These are phyloP conservation scores for Neltuma alba DNA, from an alignment of 306 rosid genomes.

Conservation along the genomic window DNA sequence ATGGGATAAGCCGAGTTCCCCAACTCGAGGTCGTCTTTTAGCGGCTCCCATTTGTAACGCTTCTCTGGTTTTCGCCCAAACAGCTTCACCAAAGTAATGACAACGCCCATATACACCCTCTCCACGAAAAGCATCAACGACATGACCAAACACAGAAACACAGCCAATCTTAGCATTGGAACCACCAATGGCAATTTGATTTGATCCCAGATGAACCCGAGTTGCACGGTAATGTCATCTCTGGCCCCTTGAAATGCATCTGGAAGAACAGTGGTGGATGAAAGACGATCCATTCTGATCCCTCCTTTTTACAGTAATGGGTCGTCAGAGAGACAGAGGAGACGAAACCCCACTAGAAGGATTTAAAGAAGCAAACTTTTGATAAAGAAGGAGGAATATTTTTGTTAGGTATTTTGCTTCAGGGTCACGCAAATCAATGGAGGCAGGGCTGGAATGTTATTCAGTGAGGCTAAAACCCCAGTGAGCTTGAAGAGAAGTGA, in stretches of 20 bases:
- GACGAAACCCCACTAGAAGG: constrained; percentile 9
- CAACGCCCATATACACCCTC: constrained; percentile 86
- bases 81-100: constrained; percentile 68
- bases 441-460: constrained; percentile 57
- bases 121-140: constrained; percentile 82
- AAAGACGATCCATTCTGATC: constrained; percentile 62
- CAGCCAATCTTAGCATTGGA: constrained; percentile 62
- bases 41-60: constrained; percentile 86
- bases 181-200: constrained; percentile 82
- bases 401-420: constrained; percentile 51
- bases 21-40: constrained; percentile 80
- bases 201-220: constrained; percentile 63
- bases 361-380: constrained; percentile 41
- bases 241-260: constrained; percentile 65
- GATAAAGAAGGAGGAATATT: constrained; percentile 37
- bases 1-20: constrained; percentile 82
- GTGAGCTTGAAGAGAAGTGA: constrained; percentile 34
- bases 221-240: constrained; percentile 67
- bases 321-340: constrained; percentile 13
- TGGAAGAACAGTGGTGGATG: constrained; percentile 48
- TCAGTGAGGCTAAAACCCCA: constrained; percentile 43
- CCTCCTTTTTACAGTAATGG: neutral
- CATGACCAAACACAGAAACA: constrained; percentile 68
- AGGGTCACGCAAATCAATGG: constrained; percentile 49
- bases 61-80: constrained; percentile 78